Evolutionary conservation across 2,329 filamentous ascomycete species (phyloP).

Genomic region (Colletotrichum eleusines): DNA sequence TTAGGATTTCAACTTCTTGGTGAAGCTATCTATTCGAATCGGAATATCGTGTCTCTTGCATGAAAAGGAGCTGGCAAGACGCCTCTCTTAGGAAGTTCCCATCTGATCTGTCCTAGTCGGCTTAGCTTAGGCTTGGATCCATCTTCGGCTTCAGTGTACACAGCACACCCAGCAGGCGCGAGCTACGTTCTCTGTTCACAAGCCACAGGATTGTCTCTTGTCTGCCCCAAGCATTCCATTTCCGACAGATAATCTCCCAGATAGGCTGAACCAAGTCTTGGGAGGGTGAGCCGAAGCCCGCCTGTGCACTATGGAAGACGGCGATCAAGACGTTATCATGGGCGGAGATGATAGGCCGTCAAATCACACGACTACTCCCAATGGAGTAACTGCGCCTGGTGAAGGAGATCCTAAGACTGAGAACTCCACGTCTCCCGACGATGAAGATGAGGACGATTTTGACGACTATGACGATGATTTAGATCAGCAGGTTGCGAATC

Average conservation of each 20-base stretch:
- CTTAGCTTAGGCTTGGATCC: not conserved
- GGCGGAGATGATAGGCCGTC: conserved; percentile 60
- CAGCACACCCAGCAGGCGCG: not conserved
- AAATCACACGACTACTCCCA: conserved; percentile 55
- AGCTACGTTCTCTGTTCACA: not conserved
- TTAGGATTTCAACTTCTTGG: not conserved
- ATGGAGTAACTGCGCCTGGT: conserved; percentile 47
- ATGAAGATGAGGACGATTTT: conserved; percentile 51
- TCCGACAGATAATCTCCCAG: not conserved
- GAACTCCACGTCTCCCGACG: conserved; percentile 47
- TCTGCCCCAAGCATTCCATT: not conserved
- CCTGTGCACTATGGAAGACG: conserved; percentile 30
- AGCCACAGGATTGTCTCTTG: not conserved
- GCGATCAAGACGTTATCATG: conserved; percentile 49
- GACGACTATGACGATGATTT: conserved; percentile 47
- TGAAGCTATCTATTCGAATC: not conserved
- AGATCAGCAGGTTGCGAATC: conserved; percentile 53
- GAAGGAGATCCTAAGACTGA: conserved; percentile 35
- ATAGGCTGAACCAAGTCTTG: conserved; percentile 7
- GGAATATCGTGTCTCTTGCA: not conserved
- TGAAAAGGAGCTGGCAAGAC: not conserved
- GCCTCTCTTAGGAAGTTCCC: not conserved
- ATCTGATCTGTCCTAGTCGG: not conserved
- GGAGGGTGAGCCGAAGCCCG: conserved; percentile 17
- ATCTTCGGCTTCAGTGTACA: not conserved